Percentiles rank a stretch among this genome's conserved stretches.
phyloP scores from a whole-genome alignment of 2,329 filamentous ascomycete species.

The Lachnum nothofagi region DNA sequence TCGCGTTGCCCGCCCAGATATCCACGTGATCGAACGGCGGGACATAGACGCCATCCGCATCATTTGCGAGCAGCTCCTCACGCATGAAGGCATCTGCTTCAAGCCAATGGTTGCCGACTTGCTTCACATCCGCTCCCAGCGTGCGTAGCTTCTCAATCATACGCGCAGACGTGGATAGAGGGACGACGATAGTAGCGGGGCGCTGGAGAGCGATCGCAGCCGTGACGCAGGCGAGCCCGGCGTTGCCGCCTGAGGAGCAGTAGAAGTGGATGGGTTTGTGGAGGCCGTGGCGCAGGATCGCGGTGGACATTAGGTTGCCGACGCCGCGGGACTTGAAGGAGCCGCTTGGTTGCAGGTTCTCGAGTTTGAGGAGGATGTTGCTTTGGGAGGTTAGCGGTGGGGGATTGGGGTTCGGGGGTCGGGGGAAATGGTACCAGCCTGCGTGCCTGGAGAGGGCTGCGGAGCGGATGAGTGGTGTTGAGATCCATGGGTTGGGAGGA shows the following conservation, averaged over 20 bases:
- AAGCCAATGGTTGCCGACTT: slow-evolving; percentile 61
- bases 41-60: slow-evolving; percentile 54
- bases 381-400: slow-evolving; percentile 11
- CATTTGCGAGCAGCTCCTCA: slow-evolving; percentile 47
- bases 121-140: slow-evolving; percentile 65
- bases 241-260: slow-evolving; percentile 75
- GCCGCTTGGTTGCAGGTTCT: slow-evolving; percentile 76
- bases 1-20: slow-evolving; percentile 61
- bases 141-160: slow-evolving; percentile 68
- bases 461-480: slow-evolving; percentile 27
- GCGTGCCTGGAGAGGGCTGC: slow-evolving; percentile 24
- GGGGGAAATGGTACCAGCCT: slow-evolving; percentile 24
- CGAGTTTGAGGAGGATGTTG: slow-evolving; percentile 77
- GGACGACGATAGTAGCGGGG: slow-evolving; percentile 71
- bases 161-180: slow-evolving; percentile 55
- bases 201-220: slow-evolving; percentile 60
- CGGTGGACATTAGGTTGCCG: slow-evolving; percentile 62
- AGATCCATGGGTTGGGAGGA: slow-evolving; percentile 23
- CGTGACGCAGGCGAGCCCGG: slow-evolving; percentile 75
- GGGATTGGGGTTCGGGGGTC: background rate
- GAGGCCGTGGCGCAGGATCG: slow-evolving; percentile 28
- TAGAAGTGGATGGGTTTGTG: slow-evolving; percentile 59
- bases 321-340: slow-evolving; percentile 82
- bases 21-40: slow-evolving; percentile 65
- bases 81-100: slow-evolving; percentile 65